Evolutionary conservation across 345 rosid genomes (phyloP).

Genomic region (Streptanthus diversifolius): DNA sequence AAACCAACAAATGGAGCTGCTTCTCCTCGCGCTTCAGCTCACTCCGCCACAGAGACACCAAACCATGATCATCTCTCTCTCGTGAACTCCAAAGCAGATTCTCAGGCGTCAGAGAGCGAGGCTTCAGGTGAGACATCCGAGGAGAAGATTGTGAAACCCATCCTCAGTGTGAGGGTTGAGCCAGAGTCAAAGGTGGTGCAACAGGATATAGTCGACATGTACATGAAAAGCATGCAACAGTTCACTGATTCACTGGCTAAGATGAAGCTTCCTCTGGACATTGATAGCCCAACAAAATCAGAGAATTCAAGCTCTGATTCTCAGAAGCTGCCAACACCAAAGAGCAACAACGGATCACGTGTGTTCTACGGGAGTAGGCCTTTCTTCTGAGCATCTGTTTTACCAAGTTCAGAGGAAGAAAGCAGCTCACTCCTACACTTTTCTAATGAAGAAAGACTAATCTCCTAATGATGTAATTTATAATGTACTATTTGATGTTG

Average conservation of each 20-base stretch:
- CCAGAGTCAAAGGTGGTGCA: slow-evolving; percentile 77
- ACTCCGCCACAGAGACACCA: slow-evolving; percentile 49
- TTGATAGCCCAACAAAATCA: slow-evolving; percentile 66
- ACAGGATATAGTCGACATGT: slow-evolving; percentile 97
- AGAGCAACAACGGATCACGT: slow-evolving; percentile 74
- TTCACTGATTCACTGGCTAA: slow-evolving; percentile 98
- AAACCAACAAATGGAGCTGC: slow-evolving; percentile 71
- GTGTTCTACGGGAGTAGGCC: slow-evolving; percentile 98
- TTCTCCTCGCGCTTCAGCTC: slow-evolving; percentile 62
- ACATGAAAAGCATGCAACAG: slow-evolving; percentile 99
- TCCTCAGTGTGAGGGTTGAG: slow-evolving; percentile 53
- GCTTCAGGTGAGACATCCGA: slow-evolving; percentile 47
- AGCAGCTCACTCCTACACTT: slow-evolving; percentile 69
- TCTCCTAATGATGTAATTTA: slow-evolving; percentile 57
- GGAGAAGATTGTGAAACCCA: slow-evolving; percentile 46
- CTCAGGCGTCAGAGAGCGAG: slow-evolving; percentile 41
- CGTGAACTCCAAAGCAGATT: slow-evolving; percentile 39
- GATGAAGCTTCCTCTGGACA: slow-evolving; percentile 96
- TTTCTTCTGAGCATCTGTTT: slow-evolving; percentile 69
- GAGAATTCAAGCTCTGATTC: slow-evolving; percentile 81
- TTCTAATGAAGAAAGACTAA: slow-evolving; percentile 60
- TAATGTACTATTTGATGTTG: slow-evolving; percentile 54
- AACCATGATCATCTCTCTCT: slow-evolving; percentile 46
- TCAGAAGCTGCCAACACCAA: slow-evolving; percentile 60
- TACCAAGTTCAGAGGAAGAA: slow-evolving; percentile 42